A percentile compares a stretch with the other conserved stretches of the same genome.
These are phyloP conservation scores for Tolypocladium cylindrosporum DNA, from an alignment of 2,329 filamentous ascomycete species.

Conservation along the genomic window DNA sequence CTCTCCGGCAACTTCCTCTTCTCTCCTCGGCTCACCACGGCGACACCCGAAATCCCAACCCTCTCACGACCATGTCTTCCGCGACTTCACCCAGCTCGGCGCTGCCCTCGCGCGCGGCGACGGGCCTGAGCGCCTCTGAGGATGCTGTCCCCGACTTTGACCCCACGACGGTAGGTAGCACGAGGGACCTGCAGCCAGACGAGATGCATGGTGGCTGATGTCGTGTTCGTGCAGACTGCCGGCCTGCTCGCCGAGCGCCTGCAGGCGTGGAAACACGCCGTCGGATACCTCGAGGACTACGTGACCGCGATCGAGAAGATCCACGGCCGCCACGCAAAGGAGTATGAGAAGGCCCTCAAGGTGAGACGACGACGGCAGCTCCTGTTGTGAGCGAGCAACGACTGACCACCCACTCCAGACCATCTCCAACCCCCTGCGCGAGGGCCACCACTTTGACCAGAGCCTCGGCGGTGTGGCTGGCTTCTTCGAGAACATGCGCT, in stretches of 20 bases:
- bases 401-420: conserved; percentile 40
- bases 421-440: conserved; percentile 73
- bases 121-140: conserved; percentile 36
- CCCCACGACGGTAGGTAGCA: conserved; percentile 41
- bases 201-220: not conserved
- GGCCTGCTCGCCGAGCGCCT: conserved; percentile 77
- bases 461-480: conserved; percentile 77
- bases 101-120: conserved; percentile 37
- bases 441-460: conserved; percentile 90
- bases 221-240: conserved; percentile 44
- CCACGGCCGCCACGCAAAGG: conserved; percentile 76
- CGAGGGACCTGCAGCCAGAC: not conserved
- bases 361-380: conserved; percentile 17
- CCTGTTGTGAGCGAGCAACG: rapidly evolving
- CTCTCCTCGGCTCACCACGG: not conserved
- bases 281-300: conserved; percentile 86
- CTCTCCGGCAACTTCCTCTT: not conserved
- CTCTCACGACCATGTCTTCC: conserved; percentile 12
- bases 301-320: conserved; percentile 76
- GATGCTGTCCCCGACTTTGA: conserved; percentile 50
- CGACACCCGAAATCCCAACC: not conserved
- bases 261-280: conserved; percentile 92
- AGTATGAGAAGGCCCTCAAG: conserved; percentile 93
- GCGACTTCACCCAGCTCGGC: conserved; percentile 19
- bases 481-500: conserved; percentile 87